Evolutionary conservation across 2,329 filamentous ascomycete genomes (phyloP), one percentile per base, ranked within the genome.

Genomic region (Fusarium sp.): DNA sequence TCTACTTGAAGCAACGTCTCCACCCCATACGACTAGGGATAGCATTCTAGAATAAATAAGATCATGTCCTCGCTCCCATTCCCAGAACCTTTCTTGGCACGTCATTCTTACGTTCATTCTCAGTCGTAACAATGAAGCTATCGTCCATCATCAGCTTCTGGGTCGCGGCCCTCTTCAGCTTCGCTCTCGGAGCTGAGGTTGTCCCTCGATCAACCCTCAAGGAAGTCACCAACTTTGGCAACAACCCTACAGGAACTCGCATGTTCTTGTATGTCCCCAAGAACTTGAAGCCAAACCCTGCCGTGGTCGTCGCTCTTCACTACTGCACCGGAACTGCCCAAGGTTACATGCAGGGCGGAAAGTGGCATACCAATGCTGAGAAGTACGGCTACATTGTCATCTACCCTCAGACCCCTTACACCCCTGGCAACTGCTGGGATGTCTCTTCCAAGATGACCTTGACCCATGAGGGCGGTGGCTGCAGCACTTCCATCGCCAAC

Each of bases 351-450:
- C 59, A 64, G 43, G 54, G 61, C 3, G 56, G 45, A 9, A 22
- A 63, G 27, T 64, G 61, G 61, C 59, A 59, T 12, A 42, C 59
- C 32, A 63, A 64, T 27, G 61, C 61, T 38, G 61, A 64, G 61
- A 64, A 64, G 43, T 29, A 64, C 43, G 61, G 61, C 3, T 64
- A 38, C 49, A 64, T 64, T 3, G 59, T 64, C 10, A n/a, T 64
- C 1, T 64, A 64, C 15, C 61, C 61, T 5, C 59, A 64, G 59
- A 64, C 61, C 24, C 61, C 61, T 20, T 64, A 64, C 25, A 57
- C 59, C 3, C 43, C 52, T 2, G 59, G 61, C 14, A 47, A 47
- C 24, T 64, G 61, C 50, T 64, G 61, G 61, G 61, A 64, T 32
- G 61, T 64, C 3, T 64, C 61, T 0, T 64, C 61, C 24, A 64